Evolutionary conservation across 1,139 yeast species (phyloP).

Genomic region (Eremothecium gossypii): DNA sequence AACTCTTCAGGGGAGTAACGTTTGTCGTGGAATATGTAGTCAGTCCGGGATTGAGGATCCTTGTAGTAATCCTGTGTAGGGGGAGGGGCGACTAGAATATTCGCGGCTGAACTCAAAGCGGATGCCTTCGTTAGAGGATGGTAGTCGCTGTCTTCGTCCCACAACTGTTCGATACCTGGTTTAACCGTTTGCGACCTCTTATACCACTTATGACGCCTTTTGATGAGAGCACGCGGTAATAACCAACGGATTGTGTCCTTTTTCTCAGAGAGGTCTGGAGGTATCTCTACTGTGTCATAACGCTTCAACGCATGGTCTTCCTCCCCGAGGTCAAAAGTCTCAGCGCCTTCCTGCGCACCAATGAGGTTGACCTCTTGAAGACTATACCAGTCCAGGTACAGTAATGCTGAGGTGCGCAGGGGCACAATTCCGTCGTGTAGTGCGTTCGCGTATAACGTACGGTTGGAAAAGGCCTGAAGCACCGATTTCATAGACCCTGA

Average conservation of each 20-base stretch:
- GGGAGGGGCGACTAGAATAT: slow-evolving; percentile 67
- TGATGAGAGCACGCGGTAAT: slow-evolving; percentile 20
- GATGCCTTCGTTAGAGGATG: slow-evolving; percentile 46
- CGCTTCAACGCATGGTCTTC: slow-evolving; percentile 12
- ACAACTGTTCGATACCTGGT: slow-evolving; percentile 6
- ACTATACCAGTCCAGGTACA: slow-evolving; percentile 53
- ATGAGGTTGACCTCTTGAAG: slow-evolving; percentile 40
- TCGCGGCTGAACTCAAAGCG: slow-evolving; percentile 47
- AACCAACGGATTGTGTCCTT: slow-evolving; percentile 19
- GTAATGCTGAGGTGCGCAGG: slow-evolving; percentile 45
- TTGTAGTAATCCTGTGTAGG: slow-evolving; percentile 64
- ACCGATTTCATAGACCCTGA: slow-evolving; percentile 43
- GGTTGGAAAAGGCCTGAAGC: slow-evolving; percentile 38
- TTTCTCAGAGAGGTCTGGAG: slow-evolving; percentile 31
- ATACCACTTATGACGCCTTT: slow-evolving; percentile 26
- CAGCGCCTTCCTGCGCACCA: slow-evolving; percentile 22
- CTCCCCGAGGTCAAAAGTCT: slow-evolving; percentile 6
- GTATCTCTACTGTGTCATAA: slow-evolving; percentile 17
- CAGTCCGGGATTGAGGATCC: slow-evolving; percentile 46
- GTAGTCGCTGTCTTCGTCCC: slow-evolving; percentile 20
- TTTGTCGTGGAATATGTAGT: slow-evolving; percentile 71
- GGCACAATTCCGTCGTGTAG: slow-evolving; percentile 58
- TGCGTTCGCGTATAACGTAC: slow-evolving; percentile 51
- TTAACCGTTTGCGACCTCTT: slow-evolving; percentile 26
- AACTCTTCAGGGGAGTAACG: slow-evolving; percentile 56